These are phyloP conservation scores for Puccinia horiana DNA, from an alignment of 1,284 basidiomycete species.

Conservation along the genomic window DNA sequence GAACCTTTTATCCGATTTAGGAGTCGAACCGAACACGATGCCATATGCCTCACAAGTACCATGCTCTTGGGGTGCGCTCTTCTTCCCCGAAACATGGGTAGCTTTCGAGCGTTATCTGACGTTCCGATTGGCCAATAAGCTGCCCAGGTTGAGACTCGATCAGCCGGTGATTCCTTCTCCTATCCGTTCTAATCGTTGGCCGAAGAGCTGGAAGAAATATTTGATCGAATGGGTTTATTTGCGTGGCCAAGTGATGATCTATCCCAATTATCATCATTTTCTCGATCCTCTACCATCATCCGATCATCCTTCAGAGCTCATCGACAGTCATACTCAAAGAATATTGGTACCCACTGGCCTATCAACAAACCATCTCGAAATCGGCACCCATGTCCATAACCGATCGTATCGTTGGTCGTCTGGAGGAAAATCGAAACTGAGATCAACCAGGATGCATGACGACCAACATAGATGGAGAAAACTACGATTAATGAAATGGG, in stretches of 20 bases:
- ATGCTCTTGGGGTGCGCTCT: constrained; percentile 85
- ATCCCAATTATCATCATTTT: constrained; percentile 70
- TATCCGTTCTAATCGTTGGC: constrained; percentile 76
- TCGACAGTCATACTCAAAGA: neutral
- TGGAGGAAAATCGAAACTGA: neutral
- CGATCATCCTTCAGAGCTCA: neutral
- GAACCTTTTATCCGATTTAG: constrained; percentile 63
- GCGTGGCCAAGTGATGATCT: constrained; percentile 78
- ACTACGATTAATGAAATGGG: constrained; percentile 1
- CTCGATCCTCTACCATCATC: neutral
- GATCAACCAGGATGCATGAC: neutral
- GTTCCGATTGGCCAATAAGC: constrained; percentile 62
- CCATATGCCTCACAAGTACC: constrained; percentile 80
- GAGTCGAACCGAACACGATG: constrained; percentile 62
- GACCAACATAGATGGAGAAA: constrained; percentile 3
- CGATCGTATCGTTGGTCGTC: neutral
- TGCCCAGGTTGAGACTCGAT: constrained; percentile 6
- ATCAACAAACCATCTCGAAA: constrained; percentile 80
- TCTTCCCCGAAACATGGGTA: constrained; percentile 80
- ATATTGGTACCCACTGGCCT: constrained; percentile 63
- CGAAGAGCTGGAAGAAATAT: constrained; percentile 78
- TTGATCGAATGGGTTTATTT: constrained; percentile 79
- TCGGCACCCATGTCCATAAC: constrained; percentile 71
- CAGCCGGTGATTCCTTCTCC: constrained; percentile 68
- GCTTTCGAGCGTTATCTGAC: constrained; percentile 76